Conservation (phyloP, 1,284 basidiomycete species). For the Trichosporon coremiiforme region DNA sequence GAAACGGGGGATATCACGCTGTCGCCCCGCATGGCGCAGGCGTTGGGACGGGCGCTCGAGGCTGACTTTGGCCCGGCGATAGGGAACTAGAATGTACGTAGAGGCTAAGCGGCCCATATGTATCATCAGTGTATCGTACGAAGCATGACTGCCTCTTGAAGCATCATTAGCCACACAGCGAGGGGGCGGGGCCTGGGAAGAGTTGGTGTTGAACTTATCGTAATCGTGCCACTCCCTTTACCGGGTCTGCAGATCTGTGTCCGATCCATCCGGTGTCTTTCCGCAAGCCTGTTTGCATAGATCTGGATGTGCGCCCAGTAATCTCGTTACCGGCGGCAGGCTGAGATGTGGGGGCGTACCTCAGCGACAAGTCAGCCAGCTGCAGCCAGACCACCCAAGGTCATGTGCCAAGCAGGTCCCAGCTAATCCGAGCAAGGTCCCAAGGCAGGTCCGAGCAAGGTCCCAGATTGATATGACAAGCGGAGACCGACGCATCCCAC, state of each 20-base stretch:
- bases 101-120: neutral
- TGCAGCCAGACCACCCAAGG: too few relatives aligned
- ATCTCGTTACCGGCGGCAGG: neutral
- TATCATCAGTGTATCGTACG: neutral
- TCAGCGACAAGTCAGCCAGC: too few relatives aligned
- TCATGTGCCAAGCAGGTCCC: too few relatives aligned
- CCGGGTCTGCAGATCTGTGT: too few relatives aligned
- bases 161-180: too few relatives aligned
- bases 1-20: slow-evolving; percentile 21
- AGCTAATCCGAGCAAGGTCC: neutral
- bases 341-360: neutral
- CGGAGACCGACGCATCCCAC: neutral
- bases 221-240: too few relatives aligned
- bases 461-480: neutral
- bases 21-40: slow-evolving; percentile 34
- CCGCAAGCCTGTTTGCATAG: neutral
- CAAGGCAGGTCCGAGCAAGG: neutral
- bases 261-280: neutral
- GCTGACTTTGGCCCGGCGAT: slow-evolving; percentile 31
- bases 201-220: too few relatives aligned
- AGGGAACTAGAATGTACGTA: slow-evolving; percentile 30
- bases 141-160: neutral
- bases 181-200: too few relatives aligned
- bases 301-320: neutral
- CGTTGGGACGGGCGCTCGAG: slow-evolving; percentile 37